phyloP scores from a whole-genome alignment of 805 yeast genomes.

The Wickerhamiella vanderwaltii region DNA sequence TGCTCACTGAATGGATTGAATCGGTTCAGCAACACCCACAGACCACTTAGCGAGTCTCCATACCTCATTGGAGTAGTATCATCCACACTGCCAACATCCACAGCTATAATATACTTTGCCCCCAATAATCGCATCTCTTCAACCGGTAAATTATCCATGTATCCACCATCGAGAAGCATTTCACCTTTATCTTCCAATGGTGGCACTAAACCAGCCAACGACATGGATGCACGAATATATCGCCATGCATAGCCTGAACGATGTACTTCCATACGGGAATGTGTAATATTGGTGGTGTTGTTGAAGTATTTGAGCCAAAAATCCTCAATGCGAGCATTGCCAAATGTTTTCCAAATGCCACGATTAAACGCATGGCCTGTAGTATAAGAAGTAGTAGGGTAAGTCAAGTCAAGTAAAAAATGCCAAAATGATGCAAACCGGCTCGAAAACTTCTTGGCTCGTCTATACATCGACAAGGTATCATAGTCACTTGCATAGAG shows the following conservation, averaged over 20 bases:
- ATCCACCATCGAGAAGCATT: slow-evolving; percentile 93
- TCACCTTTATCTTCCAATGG: slow-evolving; percentile 74
- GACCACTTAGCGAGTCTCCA: slow-evolving; percentile 87
- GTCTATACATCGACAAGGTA: slow-evolving; percentile 78
- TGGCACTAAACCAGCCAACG: slow-evolving; percentile 86
- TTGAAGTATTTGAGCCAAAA: slow-evolving; percentile 85
- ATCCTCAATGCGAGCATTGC: slow-evolving; percentile 85
- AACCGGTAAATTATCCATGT: slow-evolving; percentile 87
- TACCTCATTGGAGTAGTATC: slow-evolving; percentile 81
- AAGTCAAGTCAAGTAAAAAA: slow-evolving; percentile 68
- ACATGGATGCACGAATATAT: slow-evolving; percentile 91
- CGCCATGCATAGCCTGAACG: slow-evolving; percentile 91
- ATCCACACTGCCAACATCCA: slow-evolving; percentile 92
- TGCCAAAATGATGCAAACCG: slow-evolving; percentile 82
- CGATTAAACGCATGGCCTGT: slow-evolving; percentile 96
- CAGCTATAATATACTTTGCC: slow-evolving; percentile 76
- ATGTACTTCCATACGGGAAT: slow-evolving; percentile 90
- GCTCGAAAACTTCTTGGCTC: slow-evolving; percentile 75
- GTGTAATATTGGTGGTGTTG: slow-evolving; percentile 89
- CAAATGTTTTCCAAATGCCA: slow-evolving; percentile 95
- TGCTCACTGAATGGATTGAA: slow-evolving; percentile 81
- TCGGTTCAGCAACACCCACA: slow-evolving; percentile 78
- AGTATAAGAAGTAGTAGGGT: slow-evolving; percentile 87
- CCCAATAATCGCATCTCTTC: slow-evolving; percentile 80
- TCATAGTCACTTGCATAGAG: slow-evolving; percentile 87